Conservation (phyloP, 2,329 filamentous ascomycete genomes). For the Beauveria pseudobassiana region DNA sequence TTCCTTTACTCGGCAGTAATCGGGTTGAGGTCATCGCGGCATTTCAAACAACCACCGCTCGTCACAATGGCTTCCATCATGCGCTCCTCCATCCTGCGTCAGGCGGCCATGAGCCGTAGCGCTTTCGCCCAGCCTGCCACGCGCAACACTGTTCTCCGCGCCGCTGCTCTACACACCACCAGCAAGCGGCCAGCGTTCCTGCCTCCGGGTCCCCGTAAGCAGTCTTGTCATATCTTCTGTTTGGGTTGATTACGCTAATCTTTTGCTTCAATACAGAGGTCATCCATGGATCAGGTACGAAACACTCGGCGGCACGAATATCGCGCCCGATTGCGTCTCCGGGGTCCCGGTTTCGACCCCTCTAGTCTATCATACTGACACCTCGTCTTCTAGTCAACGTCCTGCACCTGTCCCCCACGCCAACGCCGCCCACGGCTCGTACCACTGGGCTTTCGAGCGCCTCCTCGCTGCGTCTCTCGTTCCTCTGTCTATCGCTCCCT, state of each 20-base stretch:
- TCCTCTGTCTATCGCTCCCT: conserved; percentile 82
- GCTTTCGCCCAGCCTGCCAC: conserved; percentile 28
- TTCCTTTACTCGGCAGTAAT: conserved; percentile 3
- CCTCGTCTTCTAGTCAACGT: conserved; percentile 63
- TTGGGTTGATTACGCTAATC: neutral
- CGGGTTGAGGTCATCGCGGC: conserved; percentile 7
- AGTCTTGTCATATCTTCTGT: neutral
- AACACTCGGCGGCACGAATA: neutral
- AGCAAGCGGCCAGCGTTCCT: conserved; percentile 70
- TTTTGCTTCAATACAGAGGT: conserved; percentile 45
- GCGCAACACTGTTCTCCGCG: conserved; percentile 30
- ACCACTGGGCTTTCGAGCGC: conserved; percentile 98
- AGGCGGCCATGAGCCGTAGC: conserved; percentile 36
- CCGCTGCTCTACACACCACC: conserved; percentile 82
- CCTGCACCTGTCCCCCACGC: conserved; percentile 64
- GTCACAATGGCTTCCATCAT: conserved; percentile 48
- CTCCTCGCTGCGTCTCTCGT: conserved; percentile 72
- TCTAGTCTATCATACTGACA: conserved; percentile 1
- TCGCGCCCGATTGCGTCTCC: neutral
- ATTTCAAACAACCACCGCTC: neutral
- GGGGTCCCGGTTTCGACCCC: neutral
- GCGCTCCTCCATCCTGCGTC: conserved; percentile 48
- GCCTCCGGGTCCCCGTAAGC: conserved; percentile 78
- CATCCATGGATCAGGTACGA: conserved; percentile 66
- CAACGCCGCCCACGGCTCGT: conserved; percentile 78